Percentiles rank a stretch among this genome's conserved stretches.
Evolutionary conservation across 441 rosid species (phyloP).

Genomic region (Gossypium gossypioides): DNA sequence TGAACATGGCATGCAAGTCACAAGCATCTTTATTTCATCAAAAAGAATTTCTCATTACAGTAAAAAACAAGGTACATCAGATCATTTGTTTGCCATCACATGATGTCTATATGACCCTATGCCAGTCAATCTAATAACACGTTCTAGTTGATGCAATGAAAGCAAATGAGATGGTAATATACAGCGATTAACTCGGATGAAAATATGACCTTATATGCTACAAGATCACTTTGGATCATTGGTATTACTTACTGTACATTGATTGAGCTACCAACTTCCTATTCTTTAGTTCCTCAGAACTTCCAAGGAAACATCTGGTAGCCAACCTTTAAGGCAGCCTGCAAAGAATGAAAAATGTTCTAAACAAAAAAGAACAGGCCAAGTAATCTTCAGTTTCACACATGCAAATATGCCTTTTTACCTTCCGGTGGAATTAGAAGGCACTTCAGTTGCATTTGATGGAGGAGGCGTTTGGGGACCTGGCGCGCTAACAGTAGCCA

Average conservation of each 20-base stretch:
- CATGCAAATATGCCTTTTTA: slow-evolving; percentile 20
- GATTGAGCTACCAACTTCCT: slow-evolving; percentile 11
- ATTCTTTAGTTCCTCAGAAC: slow-evolving; percentile 1
- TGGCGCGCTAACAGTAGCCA: slow-evolving; percentile 37
- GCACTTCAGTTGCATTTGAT: slow-evolving; percentile 32
- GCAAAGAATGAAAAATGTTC: neutral
- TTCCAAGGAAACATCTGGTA: slow-evolving; percentile 10
- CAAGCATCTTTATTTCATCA: slow-evolving; percentile 1
- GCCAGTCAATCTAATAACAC: neutral
- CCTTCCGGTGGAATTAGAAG: slow-evolving; percentile 31
- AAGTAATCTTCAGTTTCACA: neutral
- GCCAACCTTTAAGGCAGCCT: neutral
- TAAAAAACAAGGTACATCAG: neutral
- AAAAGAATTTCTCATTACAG: neutral
- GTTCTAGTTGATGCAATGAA: neutral
- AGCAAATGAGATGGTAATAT: slow-evolving; percentile 10
- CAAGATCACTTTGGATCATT: slow-evolving; percentile 10
- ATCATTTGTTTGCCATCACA: neutral
- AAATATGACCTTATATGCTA: slow-evolving; percentile 16
- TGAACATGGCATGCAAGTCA: neutral
- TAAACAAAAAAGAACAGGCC: neutral
- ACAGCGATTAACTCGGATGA: slow-evolving; percentile 12
- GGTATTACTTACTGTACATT: slow-evolving; percentile 34
- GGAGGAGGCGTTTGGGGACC: slow-evolving; percentile 63
- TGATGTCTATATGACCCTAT: slow-evolving; percentile 3